phyloP scores from a whole-genome alignment of 129 eudicot genomes.

The Scalesia atractyloides region DNA sequence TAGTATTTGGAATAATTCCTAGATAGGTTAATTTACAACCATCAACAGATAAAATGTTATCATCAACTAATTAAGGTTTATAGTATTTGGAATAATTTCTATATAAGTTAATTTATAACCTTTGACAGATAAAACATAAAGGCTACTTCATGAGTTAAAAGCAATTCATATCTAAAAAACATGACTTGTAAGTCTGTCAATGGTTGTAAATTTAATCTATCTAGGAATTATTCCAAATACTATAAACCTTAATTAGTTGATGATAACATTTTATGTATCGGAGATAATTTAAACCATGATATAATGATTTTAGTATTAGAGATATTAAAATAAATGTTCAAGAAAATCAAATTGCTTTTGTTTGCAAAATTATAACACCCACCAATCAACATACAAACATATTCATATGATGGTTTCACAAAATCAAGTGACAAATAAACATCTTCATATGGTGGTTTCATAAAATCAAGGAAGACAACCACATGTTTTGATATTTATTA shows the following conservation, averaged over 20 bases:
- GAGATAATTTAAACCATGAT: neutral
- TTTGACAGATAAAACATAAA: neutral
- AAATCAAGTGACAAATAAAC: neutral
- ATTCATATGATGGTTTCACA: neutral
- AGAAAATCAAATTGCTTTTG: no score
- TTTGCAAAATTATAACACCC: no score
- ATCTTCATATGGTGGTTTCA: neutral
- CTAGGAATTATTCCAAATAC: neutral
- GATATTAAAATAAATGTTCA: neutral
- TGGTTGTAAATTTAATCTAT: neutral
- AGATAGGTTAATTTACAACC: neutral
- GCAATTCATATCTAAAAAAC: neutral
- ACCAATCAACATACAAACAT: neutral
- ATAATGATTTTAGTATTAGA: neutral
- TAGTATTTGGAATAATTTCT: neutral
- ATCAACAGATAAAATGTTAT: no score
- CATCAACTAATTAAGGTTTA: no score
- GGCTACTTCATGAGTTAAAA: neutral
- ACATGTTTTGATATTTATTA: no score
- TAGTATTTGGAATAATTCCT: neutral
- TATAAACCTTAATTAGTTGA: no score
- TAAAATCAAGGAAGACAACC: no score
- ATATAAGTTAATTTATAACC: neutral
- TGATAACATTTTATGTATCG: no score
- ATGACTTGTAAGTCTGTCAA: neutral